These are phyloP conservation scores for Lentinula novae-zelandiae DNA, from an alignment of 1,284 basidiomycete species.

Conservation along the genomic window DNA sequence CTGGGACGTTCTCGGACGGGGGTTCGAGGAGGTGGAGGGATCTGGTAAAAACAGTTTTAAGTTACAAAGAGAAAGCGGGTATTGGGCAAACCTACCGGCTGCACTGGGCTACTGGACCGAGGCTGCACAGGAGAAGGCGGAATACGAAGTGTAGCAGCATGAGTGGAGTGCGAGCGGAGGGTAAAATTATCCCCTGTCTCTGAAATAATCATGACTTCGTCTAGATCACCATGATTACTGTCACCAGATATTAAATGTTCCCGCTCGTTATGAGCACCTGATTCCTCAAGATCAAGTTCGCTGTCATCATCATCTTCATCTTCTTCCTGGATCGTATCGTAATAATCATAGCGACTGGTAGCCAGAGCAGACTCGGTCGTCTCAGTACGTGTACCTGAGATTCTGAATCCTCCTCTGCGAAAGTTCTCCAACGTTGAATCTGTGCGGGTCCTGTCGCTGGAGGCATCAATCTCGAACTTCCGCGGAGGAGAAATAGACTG, in stretches of 20 bases:
- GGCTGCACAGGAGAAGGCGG: slow-evolving; percentile 5
- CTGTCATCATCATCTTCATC: slow-evolving; percentile 13
- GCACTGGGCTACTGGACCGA: not conserved
- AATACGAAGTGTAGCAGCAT: slow-evolving; percentile 9
- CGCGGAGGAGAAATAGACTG: slow-evolving; percentile 24
- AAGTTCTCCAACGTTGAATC: slow-evolving; percentile 31
- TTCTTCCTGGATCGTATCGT: slow-evolving; percentile 10
- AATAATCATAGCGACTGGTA: slow-evolving; percentile 7
- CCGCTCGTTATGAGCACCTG: slow-evolving; percentile 9
- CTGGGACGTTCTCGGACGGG: slow-evolving; percentile 1
- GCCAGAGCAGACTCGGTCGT: slow-evolving; percentile 6
- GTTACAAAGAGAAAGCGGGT: not conserved
- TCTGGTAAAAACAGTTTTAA: not conserved
- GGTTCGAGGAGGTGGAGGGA: not conserved
- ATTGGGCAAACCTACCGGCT: slow-evolving; percentile 1
- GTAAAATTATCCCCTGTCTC: slow-evolving; percentile 17
- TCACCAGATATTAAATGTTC: slow-evolving; percentile 11
- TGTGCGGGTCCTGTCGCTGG: slow-evolving; percentile 30
- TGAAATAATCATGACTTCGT: slow-evolving; percentile 23
- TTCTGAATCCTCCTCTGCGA: slow-evolving; percentile 21
- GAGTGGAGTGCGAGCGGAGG: not conserved
- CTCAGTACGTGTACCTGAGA: not conserved
- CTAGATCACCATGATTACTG: not conserved
- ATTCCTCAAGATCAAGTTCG: not conserved
- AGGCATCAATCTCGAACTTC: slow-evolving; percentile 27